Conservation (phyloP, 202 grass and related monocot genomes). For the Dendrocalamus latiflorus region DNA sequence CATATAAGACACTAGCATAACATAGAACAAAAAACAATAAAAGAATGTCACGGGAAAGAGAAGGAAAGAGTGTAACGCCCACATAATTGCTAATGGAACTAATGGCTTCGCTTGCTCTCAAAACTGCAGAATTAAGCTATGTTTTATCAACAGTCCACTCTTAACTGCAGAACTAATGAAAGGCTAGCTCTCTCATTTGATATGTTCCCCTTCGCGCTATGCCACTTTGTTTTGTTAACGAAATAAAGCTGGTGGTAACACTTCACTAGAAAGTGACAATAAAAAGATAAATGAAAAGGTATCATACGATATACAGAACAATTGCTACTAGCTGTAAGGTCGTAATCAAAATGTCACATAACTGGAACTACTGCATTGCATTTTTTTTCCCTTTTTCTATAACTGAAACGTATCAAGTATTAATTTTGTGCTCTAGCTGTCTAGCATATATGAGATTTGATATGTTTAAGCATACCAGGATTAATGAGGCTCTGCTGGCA, state of each 20-base stretch:
- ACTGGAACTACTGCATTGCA: no score
- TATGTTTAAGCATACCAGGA: constrained; percentile 48
- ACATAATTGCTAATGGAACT: background rate
- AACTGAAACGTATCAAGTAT: no score
- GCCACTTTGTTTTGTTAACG: no score
- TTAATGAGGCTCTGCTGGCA: constrained; percentile 80
- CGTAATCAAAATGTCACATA: background rate
- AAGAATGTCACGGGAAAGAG: background rate
- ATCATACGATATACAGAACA: background rate
- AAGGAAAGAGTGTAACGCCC: background rate
- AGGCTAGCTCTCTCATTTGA: background rate
- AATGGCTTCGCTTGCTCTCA: background rate
- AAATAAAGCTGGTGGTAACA: background rate
- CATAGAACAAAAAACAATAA: background rate
- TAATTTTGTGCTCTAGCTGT: no score
- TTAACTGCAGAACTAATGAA: background rate
- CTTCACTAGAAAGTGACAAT: background rate
- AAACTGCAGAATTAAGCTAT: no score
- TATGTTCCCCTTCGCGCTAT: background rate
- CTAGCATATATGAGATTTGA: background rate
- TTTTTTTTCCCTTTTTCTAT: no score
- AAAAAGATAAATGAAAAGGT: background rate
- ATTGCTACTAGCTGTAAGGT: background rate
- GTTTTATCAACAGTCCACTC: background rate
- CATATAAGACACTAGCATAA: background rate